phyloP scores from a whole-genome alignment of 2,329 filamentous ascomycete genomes.

The Cladophialophora chaetospira region DNA sequence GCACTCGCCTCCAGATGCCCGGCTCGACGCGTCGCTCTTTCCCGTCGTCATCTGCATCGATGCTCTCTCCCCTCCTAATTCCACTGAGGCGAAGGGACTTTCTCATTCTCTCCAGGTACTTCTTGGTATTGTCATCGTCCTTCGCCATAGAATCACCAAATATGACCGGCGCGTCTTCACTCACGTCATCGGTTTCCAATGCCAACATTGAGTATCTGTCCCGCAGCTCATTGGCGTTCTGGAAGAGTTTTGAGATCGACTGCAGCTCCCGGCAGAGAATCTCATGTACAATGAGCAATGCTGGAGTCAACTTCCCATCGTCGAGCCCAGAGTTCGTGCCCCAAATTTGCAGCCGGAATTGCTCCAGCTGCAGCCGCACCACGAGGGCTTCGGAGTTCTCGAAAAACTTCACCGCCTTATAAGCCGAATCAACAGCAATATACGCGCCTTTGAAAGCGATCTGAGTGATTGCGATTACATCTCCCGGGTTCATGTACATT shows the following conservation, averaged over 20 bases:
- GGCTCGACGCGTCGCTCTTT: neutral
- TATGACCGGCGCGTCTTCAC: too few species aligned
- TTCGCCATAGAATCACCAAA: neutral
- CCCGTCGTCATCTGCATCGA: neutral
- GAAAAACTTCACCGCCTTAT: neutral
- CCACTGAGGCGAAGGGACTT: neutral
- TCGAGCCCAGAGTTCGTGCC: neutral
- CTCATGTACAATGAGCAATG: neutral
- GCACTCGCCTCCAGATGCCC: neutral
- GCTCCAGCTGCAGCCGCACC: neutral
- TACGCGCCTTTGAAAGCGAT: conserved; percentile 12
- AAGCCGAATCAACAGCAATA: conserved; percentile 1
- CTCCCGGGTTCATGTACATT: neutral
- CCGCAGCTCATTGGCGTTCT: neutral
- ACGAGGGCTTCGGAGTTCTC: neutral
- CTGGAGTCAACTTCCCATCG: neutral
- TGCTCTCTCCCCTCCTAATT: neutral
- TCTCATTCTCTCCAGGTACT: neutral
- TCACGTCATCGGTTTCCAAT: too few species aligned
- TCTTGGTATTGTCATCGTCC: neutral
- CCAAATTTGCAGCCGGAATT: neutral
- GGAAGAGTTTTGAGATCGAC: neutral
- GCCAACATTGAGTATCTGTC: neutral
- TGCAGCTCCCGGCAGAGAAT: neutral
- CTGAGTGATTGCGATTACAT: conserved; percentile 27